Percentiles rank a stretch among this genome's conserved stretches.
Conservation (phyloP, 345 rosid genomes). For the Salix caprea region DNA sequence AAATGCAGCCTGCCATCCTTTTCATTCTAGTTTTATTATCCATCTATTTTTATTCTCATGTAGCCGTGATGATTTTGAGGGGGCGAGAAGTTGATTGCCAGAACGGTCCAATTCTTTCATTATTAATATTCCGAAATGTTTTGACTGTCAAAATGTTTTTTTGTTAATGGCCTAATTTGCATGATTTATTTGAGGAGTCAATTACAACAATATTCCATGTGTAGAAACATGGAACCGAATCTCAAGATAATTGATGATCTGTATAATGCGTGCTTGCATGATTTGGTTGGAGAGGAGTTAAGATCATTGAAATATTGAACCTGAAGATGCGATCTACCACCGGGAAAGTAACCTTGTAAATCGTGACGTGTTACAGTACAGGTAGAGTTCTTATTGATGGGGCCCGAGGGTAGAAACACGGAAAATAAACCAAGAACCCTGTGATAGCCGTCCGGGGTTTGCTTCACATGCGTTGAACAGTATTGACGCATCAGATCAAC, state of each 20-base stretch:
- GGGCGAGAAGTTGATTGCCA: constrained; percentile 31
- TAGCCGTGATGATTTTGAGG: constrained; percentile 41
- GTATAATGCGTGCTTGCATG: too few relatives aligned
- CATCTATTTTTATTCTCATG: constrained; percentile 30
- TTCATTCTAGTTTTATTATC: constrained; percentile 30
- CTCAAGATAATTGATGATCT: too few relatives aligned
- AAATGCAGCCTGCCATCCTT: constrained; percentile 29
- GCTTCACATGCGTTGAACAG: too few relatives aligned
- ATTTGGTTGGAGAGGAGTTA: too few relatives aligned
- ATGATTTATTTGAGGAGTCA: background rate
- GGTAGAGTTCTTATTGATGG: too few relatives aligned
- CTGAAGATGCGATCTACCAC: background rate
- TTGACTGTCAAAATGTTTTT: background rate
- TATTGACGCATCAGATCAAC: too few relatives aligned
- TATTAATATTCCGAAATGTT: constrained; percentile 7
- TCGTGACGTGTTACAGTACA: too few relatives aligned
- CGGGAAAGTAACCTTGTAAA: too few relatives aligned
- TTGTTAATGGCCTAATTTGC: background rate
- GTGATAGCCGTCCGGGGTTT: too few relatives aligned
- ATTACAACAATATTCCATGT: background rate
- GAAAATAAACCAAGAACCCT: too few relatives aligned
- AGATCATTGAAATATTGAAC: background rate
- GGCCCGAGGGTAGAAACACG: too few relatives aligned
- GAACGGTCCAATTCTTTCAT: constrained; percentile 36
- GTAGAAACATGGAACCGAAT: background rate